Evolutionary conservation across 176 grass and related monocot genomes (phyloP).

Genomic region (Dactylis glomerata): DNA sequence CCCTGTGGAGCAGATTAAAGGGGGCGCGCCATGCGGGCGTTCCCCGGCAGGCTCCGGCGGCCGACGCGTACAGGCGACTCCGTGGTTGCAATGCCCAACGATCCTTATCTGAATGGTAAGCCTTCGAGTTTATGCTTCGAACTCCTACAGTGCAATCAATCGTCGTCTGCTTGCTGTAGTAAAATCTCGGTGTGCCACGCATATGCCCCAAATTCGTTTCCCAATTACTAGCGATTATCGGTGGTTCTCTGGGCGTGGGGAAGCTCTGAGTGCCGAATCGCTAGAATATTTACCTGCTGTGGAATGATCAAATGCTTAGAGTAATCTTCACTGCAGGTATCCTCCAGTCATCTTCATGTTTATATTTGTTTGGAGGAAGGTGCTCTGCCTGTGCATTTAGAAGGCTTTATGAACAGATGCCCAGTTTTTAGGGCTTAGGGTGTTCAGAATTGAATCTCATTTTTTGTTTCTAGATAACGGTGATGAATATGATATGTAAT

Average conservation of each 20-base stretch:
- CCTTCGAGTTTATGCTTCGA: neutral
- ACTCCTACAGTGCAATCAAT: neutral
- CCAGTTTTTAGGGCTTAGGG: neutral
- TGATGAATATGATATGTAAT: neutral
- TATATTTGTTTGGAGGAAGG: neutral
- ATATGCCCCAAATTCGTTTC: neutral
- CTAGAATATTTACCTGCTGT: neutral
- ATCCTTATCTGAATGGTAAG: neutral
- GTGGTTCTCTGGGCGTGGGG: neutral
- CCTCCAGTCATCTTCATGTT: neutral
- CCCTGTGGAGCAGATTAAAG: neutral
- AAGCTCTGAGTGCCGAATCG: neutral
- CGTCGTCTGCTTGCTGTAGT: neutral
- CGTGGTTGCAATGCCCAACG: neutral
- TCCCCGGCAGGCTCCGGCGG: neutral
- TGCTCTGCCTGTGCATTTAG: neutral
- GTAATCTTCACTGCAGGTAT: neutral
- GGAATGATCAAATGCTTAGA: neutral
- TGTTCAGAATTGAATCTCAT: neutral
- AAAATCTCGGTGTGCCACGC: neutral
- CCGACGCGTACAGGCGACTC: neutral
- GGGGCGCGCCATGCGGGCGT: neutral
- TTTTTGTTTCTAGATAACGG: neutral
- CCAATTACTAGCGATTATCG: neutral
- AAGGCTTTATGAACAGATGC: neutral